Evolutionary conservation across 2,329 filamentous ascomycete genomes (phyloP).

Genomic region (Monilinia aucupariae): DNA sequence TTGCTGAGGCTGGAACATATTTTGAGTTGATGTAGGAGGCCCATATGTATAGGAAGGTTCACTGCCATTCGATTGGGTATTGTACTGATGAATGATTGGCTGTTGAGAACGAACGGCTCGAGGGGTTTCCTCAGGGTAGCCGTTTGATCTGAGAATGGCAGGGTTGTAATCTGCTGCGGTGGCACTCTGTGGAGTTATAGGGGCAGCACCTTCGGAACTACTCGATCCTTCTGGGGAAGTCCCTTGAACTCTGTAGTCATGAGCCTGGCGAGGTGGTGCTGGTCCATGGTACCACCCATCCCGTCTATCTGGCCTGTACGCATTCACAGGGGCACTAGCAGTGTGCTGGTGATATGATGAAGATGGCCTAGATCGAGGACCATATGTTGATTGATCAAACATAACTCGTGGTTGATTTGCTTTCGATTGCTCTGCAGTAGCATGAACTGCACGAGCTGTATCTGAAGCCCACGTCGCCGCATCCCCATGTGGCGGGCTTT

Average conservation of each 20-base stretch:
- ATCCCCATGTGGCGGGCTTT: conserved; percentile 47
- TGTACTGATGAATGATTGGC: conserved; percentile 23
- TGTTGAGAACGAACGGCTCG: conserved; percentile 21
- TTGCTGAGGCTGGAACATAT: conserved; percentile 36
- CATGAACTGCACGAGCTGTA: conserved; percentile 49
- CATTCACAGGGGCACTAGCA: conserved; percentile 53
- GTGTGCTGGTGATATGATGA: conserved; percentile 47
- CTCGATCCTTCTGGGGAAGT: conserved; percentile 52
- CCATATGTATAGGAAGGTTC: conserved; percentile 29
- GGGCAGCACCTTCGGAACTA: conserved; percentile 47
- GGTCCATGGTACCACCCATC: conserved; percentile 68
- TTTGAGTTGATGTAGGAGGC: conserved; percentile 30
- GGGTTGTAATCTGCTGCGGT: conserved; percentile 47
- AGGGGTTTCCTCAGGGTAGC: conserved; percentile 40
- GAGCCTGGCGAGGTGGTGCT: conserved; percentile 31
- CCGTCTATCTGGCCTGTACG: conserved; percentile 56
- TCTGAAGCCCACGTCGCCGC: conserved; percentile 54
- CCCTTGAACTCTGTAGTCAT: conserved; percentile 36
- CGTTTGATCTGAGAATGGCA: conserved; percentile 47
- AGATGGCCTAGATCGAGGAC: conserved; percentile 32
- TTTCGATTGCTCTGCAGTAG: conserved; percentile 48
- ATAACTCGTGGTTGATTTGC: conserved; percentile 44
- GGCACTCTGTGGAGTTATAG: conserved; percentile 44
- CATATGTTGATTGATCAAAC: conserved; percentile 47
- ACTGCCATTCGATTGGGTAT: conserved; percentile 18